phyloP scores from a whole-genome alignment of 2,329 filamentous ascomycete species.

The Aureobasidium sp. region DNA sequence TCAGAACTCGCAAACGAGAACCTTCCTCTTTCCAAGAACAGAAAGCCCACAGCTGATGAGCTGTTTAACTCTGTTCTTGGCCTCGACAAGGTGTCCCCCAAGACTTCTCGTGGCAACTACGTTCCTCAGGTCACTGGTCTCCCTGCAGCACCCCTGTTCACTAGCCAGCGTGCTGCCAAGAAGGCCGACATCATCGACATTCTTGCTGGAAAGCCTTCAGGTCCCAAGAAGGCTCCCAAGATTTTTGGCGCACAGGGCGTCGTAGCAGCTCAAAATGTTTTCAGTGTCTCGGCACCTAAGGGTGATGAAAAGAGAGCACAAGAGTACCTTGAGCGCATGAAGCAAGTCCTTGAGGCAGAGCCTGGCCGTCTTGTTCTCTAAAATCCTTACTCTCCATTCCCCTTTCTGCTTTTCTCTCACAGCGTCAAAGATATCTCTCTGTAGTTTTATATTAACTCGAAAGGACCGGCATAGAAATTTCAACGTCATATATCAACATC shows the following conservation, averaged over 20 bases:
- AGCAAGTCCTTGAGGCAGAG: conserved; percentile 72
- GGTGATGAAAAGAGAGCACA: conserved; percentile 75
- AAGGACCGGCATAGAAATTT: conserved; percentile 9
- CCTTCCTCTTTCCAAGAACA: conserved; percentile 60
- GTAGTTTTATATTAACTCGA: conserved; percentile 11
- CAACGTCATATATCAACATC: not conserved
- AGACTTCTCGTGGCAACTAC: conserved; percentile 56
- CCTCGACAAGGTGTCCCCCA: conserved; percentile 44
- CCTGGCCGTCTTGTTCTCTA: conserved; percentile 64
- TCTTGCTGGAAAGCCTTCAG: conserved; percentile 45
- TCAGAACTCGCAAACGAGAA: conserved; percentile 82
- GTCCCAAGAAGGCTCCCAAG: conserved; percentile 26
- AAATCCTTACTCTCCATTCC: conserved; percentile 5
- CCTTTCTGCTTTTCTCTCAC: not conserved
- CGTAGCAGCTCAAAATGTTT: conserved; percentile 59
- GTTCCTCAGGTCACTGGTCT: conserved; percentile 63
- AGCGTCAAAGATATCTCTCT: conserved; percentile 16
- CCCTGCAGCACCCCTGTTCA: conserved; percentile 35
- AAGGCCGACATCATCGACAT: conserved; percentile 78
- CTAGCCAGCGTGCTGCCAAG: conserved; percentile 28
- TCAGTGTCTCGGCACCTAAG: conserved; percentile 71
- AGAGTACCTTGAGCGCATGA: conserved; percentile 79
- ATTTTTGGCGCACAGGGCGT: conserved; percentile 25
- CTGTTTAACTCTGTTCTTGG: conserved; percentile 87
- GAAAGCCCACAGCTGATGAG: conserved; percentile 66